phyloP scores from a whole-genome alignment of 441 rosid genomes.

The Macaranga tanarius region DNA sequence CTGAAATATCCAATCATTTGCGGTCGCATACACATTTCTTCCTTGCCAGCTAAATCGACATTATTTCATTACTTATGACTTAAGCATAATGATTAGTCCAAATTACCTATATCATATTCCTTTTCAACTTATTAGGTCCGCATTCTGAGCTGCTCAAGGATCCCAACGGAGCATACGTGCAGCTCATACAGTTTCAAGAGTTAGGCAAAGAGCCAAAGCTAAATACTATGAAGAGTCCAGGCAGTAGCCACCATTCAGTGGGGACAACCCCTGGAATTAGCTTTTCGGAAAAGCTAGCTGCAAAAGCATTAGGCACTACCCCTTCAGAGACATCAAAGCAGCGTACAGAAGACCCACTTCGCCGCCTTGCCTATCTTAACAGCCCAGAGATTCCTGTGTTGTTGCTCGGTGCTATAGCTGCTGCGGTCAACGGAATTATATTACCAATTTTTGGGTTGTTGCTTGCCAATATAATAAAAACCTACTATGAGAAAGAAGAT shows the following conservation, averaged over 20 bases:
- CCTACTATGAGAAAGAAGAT: slow-evolving; percentile 48
- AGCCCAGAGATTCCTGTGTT: slow-evolving; percentile 54
- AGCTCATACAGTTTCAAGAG: slow-evolving; percentile 48
- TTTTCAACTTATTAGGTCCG: slow-evolving; percentile 44
- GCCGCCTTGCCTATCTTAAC: slow-evolving; percentile 54
- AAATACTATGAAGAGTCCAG: slow-evolving; percentile 23
- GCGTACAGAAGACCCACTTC: slow-evolving; percentile 38
- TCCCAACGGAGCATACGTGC: slow-evolving; percentile 47
- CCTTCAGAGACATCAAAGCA: slow-evolving; percentile 17
- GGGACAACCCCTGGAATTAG: slow-evolving; percentile 33
- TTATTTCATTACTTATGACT: neutral
- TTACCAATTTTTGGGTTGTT: slow-evolving; percentile 54
- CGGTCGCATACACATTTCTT: neutral
- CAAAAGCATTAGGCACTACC: slow-evolving; percentile 4
- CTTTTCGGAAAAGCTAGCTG: slow-evolving; percentile 17
- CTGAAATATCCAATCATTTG: neutral
- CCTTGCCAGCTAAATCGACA: neutral
- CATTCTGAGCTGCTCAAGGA: slow-evolving; percentile 54
- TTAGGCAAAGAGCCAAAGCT: slow-evolving; percentile 25
- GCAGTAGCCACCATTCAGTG: slow-evolving; percentile 27
- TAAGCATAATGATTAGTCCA: neutral
- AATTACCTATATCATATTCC: neutral
- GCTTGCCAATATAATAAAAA: slow-evolving; percentile 46
- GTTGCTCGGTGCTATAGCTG: slow-evolving; percentile 47
- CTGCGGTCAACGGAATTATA: slow-evolving; percentile 40